Conservation (phyloP, 1,284 basidiomycete species). For the Moesziomyces globuligerus region DNA sequence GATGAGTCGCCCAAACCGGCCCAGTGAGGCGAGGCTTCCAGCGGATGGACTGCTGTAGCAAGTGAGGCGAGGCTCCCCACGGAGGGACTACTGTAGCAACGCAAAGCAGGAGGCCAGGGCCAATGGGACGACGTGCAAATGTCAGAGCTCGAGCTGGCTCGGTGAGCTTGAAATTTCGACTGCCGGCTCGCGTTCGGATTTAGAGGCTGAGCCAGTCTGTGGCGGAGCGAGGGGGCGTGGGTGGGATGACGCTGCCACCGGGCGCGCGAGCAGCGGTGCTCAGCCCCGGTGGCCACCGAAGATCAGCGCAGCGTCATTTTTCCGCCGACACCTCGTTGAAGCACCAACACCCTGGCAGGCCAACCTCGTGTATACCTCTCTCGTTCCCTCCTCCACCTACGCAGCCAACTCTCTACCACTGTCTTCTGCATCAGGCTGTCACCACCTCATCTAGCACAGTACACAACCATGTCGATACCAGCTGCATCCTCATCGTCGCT, state of each 20-base stretch:
- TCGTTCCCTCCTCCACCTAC: constrained; percentile 13
- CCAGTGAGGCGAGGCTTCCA: no score
- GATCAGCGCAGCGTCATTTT: no score
- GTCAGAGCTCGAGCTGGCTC: constrained; percentile 1
- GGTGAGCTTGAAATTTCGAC: background rate
- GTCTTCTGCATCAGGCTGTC: background rate
- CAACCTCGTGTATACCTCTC: background rate
- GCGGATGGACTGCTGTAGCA: no score
- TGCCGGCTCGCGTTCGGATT: constrained; percentile 14
- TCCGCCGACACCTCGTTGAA: no score
- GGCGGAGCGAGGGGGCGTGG: no score
- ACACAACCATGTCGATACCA: constrained; percentile 12
- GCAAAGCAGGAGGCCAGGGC: constrained; percentile 7
- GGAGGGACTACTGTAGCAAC: no score
- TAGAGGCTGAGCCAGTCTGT: constrained; percentile 12
- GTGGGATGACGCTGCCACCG: no score
- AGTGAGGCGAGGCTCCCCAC: no score
- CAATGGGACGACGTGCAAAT: constrained; percentile 32
- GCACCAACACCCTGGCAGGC: no score
- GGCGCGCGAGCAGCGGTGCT: no score
- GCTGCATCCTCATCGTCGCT: constrained; percentile 8
- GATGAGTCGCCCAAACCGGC: no score
- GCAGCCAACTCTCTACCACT: background rate
- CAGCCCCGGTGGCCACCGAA: no score
- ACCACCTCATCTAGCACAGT: background rate